phyloP scores from a whole-genome alignment of 2,329 filamentous ascomycete genomes.

The Periconia sp. region DNA sequence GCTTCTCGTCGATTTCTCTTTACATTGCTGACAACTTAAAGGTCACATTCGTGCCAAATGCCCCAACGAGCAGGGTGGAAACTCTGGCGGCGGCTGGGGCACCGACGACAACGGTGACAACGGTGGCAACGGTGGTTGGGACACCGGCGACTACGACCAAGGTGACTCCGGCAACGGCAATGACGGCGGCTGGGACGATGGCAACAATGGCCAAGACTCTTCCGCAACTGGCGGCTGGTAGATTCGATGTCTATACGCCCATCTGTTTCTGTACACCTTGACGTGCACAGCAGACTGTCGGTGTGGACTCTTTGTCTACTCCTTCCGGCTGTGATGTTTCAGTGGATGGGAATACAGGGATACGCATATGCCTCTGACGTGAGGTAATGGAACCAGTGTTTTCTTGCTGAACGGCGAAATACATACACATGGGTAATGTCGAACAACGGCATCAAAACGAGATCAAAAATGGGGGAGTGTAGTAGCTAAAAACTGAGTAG shows the following conservation, averaged over 20 bases:
- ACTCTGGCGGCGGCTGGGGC: slow-evolving; percentile 11
- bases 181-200: slow-evolving; percentile 18
- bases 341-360: no score
- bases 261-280: no score
- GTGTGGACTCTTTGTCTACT: no score
- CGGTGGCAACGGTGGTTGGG: slow-evolving; percentile 11
- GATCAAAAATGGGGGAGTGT: no score
- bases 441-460: no score
- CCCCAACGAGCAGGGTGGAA: slow-evolving; percentile 23
- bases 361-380: no score
- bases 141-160: neutral
- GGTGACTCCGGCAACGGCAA: slow-evolving; percentile 5
- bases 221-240: slow-evolving; percentile 6
- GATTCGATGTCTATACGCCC: neutral
- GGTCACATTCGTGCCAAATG: slow-evolving; percentile 47
- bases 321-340: no score
- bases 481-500: no score
- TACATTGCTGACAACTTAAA: slow-evolving; percentile 15
- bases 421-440: no score
- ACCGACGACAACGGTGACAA: slow-evolving; percentile 19
- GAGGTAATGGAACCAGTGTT: no score
- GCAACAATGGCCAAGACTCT: slow-evolving; percentile 1
- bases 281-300: no score
- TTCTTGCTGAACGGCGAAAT: no score
- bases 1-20: neutral